phyloP scores from a whole-genome alignment of 345 rosid species.

The Xanthoceras sorbifolium region DNA sequence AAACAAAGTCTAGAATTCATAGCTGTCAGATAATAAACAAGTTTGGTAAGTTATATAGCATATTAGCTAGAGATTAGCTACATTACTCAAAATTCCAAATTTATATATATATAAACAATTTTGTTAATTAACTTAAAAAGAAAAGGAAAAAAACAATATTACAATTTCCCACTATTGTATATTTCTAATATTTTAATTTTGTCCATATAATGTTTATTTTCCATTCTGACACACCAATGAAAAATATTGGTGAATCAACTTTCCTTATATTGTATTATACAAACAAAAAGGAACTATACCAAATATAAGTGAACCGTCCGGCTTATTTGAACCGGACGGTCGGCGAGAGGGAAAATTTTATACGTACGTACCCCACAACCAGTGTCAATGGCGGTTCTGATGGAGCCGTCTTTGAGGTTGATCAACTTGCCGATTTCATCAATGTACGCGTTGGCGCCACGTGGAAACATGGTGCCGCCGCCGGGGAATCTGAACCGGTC shows the following conservation, averaged over 20 bases:
- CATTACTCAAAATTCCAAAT: not conserved
- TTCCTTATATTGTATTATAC: not conserved
- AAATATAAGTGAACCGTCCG: not conserved
- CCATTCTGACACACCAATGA: not conserved
- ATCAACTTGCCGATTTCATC: constrained; percentile 78
- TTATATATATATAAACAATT: too few relatives aligned
- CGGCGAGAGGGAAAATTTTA: not conserved
- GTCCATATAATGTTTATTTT: too few relatives aligned
- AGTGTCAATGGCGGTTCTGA: constrained; percentile 91
- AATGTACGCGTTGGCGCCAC: constrained; percentile 83
- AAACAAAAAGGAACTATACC: too few relatives aligned
- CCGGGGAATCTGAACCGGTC: constrained; percentile 86
- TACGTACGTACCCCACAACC: constrained; percentile 88
- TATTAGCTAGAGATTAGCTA: constrained; percentile 15
- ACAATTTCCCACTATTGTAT: not conserved
- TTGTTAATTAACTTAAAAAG: too few relatives aligned
- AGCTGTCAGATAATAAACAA: not conserved
- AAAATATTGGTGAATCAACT: not conserved
- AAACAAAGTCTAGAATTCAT: not conserved
- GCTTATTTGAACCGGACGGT: not conserved
- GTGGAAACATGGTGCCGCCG: constrained; percentile 95
- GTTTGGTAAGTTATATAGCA: not conserved
- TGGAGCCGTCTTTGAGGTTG: constrained; percentile 76
- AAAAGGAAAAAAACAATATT: not conserved
- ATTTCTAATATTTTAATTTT: too few relatives aligned